phyloP scores from a whole-genome alignment of 768 basidiomycete species.

The Cubamyces lactineus region DNA sequence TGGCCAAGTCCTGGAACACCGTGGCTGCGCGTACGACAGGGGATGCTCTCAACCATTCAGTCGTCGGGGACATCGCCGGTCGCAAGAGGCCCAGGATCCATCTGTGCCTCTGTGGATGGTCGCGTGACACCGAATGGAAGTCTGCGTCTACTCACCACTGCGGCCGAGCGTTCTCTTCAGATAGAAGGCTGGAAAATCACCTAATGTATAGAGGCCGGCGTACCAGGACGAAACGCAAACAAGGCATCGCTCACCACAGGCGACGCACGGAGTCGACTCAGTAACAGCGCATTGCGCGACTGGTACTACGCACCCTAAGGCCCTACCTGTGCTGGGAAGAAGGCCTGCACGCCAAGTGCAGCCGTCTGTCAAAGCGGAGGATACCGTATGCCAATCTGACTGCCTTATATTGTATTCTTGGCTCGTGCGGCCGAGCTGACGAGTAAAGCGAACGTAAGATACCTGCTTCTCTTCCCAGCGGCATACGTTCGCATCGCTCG shows the following conservation, averaged over 20 bases:
- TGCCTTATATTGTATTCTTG: neutral
- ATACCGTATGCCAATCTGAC: slow-evolving; percentile 5
- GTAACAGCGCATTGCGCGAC: neutral
- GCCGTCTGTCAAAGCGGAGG: slow-evolving; percentile 1
- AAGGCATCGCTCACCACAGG: neutral
- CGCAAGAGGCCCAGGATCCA: neutral
- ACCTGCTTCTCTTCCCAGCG: slow-evolving; percentile 16
- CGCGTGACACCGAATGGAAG: slow-evolving; percentile 12
- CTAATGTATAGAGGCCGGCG: slow-evolving; percentile 2
- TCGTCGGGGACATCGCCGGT: slow-evolving; percentile 3
- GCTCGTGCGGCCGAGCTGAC: neutral
- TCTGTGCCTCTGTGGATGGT: neutral
- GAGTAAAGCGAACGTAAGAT: slow-evolving; percentile 16
- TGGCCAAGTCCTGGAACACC: neutral
- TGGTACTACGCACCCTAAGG: neutral
- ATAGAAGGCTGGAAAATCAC: neutral
- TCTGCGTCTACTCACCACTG: slow-evolving; percentile 2
- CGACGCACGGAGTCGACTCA: neutral
- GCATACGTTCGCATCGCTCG: slow-evolving; percentile 1
- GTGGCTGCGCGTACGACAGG: neutral
- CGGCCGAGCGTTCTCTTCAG: slow-evolving; percentile 1
- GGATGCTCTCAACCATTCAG: neutral
- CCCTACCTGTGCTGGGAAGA: neutral
- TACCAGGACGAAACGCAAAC: neutral
- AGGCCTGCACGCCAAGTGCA: slow-evolving; percentile 8